Percentiles rank a stretch among this genome's conserved stretches.
These are phyloP conservation scores for Sporormia fimetaria DNA, from an alignment of 495 filamentous ascomycete genomes.

Conservation along the genomic window DNA sequence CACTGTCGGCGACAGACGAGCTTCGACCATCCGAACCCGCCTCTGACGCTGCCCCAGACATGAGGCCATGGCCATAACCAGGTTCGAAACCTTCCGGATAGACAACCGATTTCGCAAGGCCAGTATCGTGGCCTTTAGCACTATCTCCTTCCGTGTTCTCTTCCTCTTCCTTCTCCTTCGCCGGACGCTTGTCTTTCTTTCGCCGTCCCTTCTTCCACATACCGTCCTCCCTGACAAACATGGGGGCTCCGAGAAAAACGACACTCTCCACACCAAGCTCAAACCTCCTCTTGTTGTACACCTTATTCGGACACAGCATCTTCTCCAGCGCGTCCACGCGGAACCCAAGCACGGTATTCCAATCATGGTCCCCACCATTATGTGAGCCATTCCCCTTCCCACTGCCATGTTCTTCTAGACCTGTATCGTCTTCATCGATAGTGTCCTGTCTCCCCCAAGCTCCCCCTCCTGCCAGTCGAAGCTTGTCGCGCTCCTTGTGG, in stretches of 20 bases:
- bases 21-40: conserved; percentile 26
- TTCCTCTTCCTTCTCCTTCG: conserved; percentile 25
- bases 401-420: not conserved
- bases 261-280: conserved; percentile 77
- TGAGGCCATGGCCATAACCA: conserved; percentile 25
- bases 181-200: conserved; percentile 45
- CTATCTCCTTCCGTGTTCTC: not conserved
- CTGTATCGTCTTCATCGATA: conserved; percentile 23
- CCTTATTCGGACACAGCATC: conserved; percentile 63
- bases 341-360: conserved; percentile 70
- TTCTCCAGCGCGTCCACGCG: conserved; percentile 69
- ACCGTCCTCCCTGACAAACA: conserved; percentile 78
- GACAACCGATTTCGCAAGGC: conserved; percentile 16
- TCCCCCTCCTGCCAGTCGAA: conserved; percentile 7
- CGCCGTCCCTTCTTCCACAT: conserved; percentile 62
- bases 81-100: conserved; percentile 31
- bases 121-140: too few species aligned
- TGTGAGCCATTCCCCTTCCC: conserved; percentile 4
- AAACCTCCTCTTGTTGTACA: conserved; percentile 79
- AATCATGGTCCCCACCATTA: conserved; percentile 35
- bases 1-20: conserved; percentile 34
- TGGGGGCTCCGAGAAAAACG: conserved; percentile 75
- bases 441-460: conserved; percentile 20
- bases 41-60: conserved; percentile 22
- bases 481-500: conserved; percentile 11